Evolutionary conservation across 1,284 basidiomycete genomes (phyloP).

Genomic region (Cystobasidium slooffiae): DNA sequence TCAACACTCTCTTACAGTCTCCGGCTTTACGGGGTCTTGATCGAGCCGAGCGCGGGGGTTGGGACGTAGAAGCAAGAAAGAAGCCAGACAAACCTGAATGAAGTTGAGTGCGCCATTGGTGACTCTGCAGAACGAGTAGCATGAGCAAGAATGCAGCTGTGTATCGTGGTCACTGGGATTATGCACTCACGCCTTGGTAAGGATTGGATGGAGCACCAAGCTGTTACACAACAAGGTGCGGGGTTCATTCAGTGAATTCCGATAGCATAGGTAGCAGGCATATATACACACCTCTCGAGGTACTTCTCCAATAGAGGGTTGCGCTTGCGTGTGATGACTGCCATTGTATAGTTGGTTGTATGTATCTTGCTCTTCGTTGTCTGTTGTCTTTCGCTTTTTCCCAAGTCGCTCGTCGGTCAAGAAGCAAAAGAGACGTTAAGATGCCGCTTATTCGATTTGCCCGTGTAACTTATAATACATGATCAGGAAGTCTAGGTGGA

Average conservation of each 20-base stretch:
- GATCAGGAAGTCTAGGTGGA: not conserved
- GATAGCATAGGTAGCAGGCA: not conserved
- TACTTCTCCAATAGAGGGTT: slow-evolving; percentile 37
- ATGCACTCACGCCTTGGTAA: slow-evolving; percentile 50
- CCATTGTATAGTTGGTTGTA: too few relatives aligned
- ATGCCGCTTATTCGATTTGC: slow-evolving; percentile 12
- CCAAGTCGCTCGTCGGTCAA: too few relatives aligned
- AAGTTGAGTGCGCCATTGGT: slow-evolving; percentile 36
- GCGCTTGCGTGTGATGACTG: slow-evolving; percentile 31
- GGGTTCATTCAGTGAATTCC: slow-evolving; percentile 2
- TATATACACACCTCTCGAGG: slow-evolving; percentile 32
- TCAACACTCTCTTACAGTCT: not conserved
- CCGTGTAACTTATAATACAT: not conserved
- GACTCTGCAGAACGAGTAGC: slow-evolving; percentile 9
- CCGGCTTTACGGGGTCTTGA: slow-evolving; percentile 12
- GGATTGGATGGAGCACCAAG: slow-evolving; percentile 48
- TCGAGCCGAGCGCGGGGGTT: slow-evolving; percentile 12
- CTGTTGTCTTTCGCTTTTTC: too few relatives aligned
- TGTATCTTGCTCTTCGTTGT: too few relatives aligned
- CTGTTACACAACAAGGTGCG: slow-evolving; percentile 1
- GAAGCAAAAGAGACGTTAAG: not conserved
- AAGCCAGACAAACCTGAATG: slow-evolving; percentile 18
- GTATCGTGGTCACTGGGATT: slow-evolving; percentile 37
- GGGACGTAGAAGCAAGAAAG: not conserved
- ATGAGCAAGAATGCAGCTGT: not conserved